Evolutionary conservation across 2,329 filamentous ascomycete species (phyloP).

Genomic region (Cladorrhinum sp.): DNA sequence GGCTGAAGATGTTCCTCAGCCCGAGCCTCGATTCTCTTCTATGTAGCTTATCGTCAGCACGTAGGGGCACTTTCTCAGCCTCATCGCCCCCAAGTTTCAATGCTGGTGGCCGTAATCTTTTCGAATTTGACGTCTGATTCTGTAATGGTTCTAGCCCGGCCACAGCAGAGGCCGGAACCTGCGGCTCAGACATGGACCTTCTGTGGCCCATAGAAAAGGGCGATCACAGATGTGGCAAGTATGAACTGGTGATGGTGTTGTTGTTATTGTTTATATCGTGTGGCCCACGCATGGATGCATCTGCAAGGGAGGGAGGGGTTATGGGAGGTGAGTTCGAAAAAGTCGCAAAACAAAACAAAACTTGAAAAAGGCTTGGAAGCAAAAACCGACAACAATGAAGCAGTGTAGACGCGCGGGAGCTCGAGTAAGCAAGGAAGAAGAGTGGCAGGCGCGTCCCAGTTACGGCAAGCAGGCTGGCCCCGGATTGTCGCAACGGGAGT

Average conservation of each 20-base stretch:
- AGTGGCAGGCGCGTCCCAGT: slow-evolving; percentile 23
- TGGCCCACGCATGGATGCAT: neutral
- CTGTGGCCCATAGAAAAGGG: slow-evolving; percentile 1
- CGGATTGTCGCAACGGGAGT: slow-evolving; percentile 19
- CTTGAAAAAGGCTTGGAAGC: neutral
- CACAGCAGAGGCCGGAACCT: slow-evolving; percentile 24
- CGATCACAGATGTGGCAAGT: neutral
- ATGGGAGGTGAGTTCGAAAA: neutral
- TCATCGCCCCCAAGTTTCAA: slow-evolving; percentile 29
- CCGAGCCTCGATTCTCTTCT: slow-evolving; percentile 52
- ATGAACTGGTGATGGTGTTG: neutral
- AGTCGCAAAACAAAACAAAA: slow-evolving; percentile 10
- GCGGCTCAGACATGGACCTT: slow-evolving; percentile 21
- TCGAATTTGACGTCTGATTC: slow-evolving; percentile 33
- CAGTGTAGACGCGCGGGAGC: slow-evolving; percentile 17
- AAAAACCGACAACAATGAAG: neutral
- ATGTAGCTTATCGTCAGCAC: slow-evolving; percentile 37
- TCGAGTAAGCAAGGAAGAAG: slow-evolving; percentile 14
- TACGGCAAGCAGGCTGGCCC: slow-evolving; percentile 9
- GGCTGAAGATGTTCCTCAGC: slow-evolving; percentile 50
- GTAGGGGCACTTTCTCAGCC: slow-evolving; percentile 42
- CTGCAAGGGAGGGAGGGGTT: neutral
- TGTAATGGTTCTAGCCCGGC: slow-evolving; percentile 32
- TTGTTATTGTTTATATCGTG: slow-evolving; percentile 6
- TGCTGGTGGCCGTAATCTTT: slow-evolving; percentile 40